Evolutionary conservation across 768 basidiomycete genomes (phyloP).

Genomic region (Galerina marginata): DNA sequence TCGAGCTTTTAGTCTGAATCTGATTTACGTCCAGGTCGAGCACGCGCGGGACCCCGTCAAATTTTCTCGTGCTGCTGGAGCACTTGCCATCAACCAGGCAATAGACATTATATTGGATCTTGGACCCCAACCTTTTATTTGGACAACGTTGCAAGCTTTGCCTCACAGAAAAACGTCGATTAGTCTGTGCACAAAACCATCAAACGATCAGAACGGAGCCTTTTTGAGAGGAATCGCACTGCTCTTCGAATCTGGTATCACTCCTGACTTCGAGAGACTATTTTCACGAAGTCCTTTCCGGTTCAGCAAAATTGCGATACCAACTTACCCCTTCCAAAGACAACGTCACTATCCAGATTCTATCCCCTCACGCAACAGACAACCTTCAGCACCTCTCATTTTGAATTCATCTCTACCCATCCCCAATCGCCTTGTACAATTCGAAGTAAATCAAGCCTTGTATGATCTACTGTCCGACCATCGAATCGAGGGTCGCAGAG

Average conservation of each 20-base stretch:
- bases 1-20: neutral
- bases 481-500: conserved; percentile 28
- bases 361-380: conserved; percentile 18
- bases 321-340: conserved; percentile 37
- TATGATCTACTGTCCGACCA: conserved; percentile 28
- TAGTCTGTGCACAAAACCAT: conserved; percentile 9
- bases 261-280: conserved; percentile 22
- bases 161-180: neutral
- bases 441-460: conserved; percentile 22
- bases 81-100: conserved; percentile 4
- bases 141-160: conserved; percentile 25
- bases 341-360: conserved; percentile 29
- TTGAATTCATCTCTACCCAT: neutral
- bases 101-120: conserved; percentile 30
- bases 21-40: conserved; percentile 23
- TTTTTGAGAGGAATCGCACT: conserved; percentile 25
- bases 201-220: conserved; percentile 23
- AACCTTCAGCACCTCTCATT: neutral
- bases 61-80: conserved; percentile 24
- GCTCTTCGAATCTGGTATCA: conserved; percentile 24
- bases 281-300: conserved; percentile 10
- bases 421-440: conserved; percentile 4
- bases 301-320: conserved; percentile 22
- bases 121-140: conserved; percentile 33
- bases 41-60: conserved; percentile 35